Evolutionary conservation across 306 rosid genomes (phyloP).

Genomic region (Ormosia emarginata): DNA sequence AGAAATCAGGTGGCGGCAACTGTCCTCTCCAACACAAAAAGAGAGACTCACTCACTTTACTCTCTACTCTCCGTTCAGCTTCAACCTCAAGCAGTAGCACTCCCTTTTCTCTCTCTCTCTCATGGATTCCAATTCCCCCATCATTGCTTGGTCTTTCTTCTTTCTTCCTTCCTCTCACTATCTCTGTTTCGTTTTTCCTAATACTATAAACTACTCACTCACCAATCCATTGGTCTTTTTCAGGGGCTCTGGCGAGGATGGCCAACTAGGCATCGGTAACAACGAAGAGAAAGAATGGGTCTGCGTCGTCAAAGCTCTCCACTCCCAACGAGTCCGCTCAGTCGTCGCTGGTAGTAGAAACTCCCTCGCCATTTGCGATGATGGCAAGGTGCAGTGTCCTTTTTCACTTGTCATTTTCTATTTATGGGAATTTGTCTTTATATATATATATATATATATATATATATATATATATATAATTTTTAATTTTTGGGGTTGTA

Average conservation of each 20-base stretch:
- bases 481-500: neutral
- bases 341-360: conserved; percentile 96
- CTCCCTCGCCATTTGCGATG: conserved; percentile 83
- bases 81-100: neutral
- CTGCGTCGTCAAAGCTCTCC: conserved; percentile 53
- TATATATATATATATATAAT: no score
- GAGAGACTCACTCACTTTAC: neutral
- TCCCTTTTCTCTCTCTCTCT: neutral
- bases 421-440: neutral
- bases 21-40: no score
- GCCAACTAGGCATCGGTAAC: conserved; percentile 80
- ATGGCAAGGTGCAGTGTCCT: conserved; percentile 60
- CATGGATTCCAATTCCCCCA: conserved; percentile 34
- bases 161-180: neutral
- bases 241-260: conserved; percentile 99
- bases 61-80: neutral
- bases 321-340: conserved; percentile 49
- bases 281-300: conserved; percentile 78
- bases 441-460: no score
- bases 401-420: neutral
- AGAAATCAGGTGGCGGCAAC: no score
- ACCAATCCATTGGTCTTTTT: neutral
- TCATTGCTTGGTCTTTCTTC: conserved; percentile 35
- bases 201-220: neutral
- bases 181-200: neutral